Percentiles rank a stretch among this genome's conserved stretches.
phyloP scores from a whole-genome alignment of 2,329 filamentous ascomycete species.

The Paecilomyces variotii region DNA sequence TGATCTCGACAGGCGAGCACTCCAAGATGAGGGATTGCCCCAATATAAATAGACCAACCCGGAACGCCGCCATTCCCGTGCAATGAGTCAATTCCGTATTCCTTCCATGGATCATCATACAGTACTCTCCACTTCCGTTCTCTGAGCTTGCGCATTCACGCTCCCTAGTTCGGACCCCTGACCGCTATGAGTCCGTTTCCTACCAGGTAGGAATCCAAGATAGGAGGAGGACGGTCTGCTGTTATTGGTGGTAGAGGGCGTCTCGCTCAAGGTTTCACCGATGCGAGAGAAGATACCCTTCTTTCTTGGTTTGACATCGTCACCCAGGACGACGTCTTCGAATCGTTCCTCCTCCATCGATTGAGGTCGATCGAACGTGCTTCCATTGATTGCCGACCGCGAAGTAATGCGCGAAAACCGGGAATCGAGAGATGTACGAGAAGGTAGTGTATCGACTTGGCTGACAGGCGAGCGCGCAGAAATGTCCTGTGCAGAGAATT shows the following conservation, averaged over 20 bases:
- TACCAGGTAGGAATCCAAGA: constrained; percentile 59
- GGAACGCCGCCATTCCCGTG: neutral
- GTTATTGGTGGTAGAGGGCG: constrained; percentile 26
- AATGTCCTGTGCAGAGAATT: constrained; percentile 61
- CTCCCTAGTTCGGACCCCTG: constrained; percentile 63
- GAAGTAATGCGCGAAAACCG: constrained; percentile 56
- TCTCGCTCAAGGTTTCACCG: constrained; percentile 47
- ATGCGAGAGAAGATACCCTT: constrained; percentile 72
- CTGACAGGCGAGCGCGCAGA: constrained; percentile 73
- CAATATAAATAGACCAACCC: constrained; percentile 5
- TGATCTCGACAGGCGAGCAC: neutral
- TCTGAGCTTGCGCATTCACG: constrained; percentile 40
- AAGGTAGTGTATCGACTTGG: constrained; percentile 48
- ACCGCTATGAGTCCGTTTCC: constrained; percentile 64
- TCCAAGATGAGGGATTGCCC: neutral
- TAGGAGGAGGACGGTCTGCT: constrained; percentile 38
- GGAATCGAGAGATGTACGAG: constrained; percentile 75
- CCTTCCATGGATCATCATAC: neutral
- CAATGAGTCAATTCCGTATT: neutral
- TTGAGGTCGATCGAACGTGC: constrained; percentile 51
- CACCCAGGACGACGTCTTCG: constrained; percentile 81
- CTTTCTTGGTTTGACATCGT: constrained; percentile 67
- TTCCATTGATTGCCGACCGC: constrained; percentile 52
- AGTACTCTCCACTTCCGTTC: constrained; percentile 5
- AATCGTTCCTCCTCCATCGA: constrained; percentile 73